Percentiles rank a stretch among this genome's conserved stretches.
phyloP scores from a whole-genome alignment of 225 moss, liverwort and hornwort species.

The Antitrichia curtipendula region DNA sequence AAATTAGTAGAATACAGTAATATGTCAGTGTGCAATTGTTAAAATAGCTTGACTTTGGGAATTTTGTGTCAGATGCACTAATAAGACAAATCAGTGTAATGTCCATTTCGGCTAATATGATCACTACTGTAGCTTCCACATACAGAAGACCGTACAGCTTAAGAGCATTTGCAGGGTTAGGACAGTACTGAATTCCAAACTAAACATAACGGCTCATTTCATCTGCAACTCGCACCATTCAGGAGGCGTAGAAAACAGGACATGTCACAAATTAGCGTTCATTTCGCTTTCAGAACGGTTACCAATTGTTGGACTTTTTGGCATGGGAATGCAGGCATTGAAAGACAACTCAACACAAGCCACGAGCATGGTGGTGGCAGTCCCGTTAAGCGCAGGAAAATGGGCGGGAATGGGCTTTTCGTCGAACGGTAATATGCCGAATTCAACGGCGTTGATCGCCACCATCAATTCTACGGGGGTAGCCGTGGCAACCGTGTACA shows the following conservation, averaged over 20 bases:
- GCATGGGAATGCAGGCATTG: constrained; percentile 10
- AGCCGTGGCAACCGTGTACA: neutral
- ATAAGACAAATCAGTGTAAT: neutral
- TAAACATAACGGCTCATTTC: neutral
- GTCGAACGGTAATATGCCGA: neutral
- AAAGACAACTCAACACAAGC: constrained; percentile 10
- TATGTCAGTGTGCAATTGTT: neutral
- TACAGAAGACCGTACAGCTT: neutral
- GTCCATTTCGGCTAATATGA: neutral
- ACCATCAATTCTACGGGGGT: neutral
- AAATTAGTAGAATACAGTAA: neutral
- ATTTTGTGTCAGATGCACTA: neutral
- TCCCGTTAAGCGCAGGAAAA: neutral
- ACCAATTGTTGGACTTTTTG: neutral
- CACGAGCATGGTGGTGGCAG: constrained; percentile 17
- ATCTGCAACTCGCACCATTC: neutral
- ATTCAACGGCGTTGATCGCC: constrained; percentile 18
- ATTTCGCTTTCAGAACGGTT: neutral
- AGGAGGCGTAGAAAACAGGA: neutral
- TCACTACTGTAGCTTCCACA: neutral
- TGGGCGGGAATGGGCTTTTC: constrained; percentile 37
- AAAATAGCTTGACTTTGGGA: neutral
- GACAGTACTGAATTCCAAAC: neutral
- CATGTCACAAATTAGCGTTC: neutral
- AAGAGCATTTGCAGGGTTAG: neutral